Evolutionary conservation across 1,139 yeast species (phyloP).

Genomic region (Ashbya aceris): DNA sequence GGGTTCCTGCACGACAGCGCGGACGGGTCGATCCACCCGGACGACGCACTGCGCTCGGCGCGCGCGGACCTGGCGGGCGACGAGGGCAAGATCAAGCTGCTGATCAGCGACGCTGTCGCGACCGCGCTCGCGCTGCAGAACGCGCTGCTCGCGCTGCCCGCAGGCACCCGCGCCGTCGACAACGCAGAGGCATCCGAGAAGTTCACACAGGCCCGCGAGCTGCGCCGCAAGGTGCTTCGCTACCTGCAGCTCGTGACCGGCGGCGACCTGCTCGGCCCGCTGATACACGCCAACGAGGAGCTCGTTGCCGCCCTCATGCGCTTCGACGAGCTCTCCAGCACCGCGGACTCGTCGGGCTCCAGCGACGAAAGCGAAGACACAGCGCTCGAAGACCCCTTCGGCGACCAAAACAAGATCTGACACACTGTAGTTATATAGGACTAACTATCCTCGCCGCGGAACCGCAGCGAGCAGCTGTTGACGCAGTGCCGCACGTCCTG

Average conservation of each 20-base stretch:
- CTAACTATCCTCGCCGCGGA: slow-evolving; percentile 30
- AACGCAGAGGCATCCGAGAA: slow-evolving; percentile 47
- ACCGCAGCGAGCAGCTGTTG: slow-evolving; percentile 72
- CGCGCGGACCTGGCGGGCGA: slow-evolving; percentile 63
- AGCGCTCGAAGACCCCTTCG: slow-evolving; percentile 20
- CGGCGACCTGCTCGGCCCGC: slow-evolving; percentile 78
- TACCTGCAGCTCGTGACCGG: slow-evolving; percentile 72
- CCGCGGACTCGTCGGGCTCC: slow-evolving; percentile 25
- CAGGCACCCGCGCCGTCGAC: slow-evolving; percentile 50
- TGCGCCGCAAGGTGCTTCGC: slow-evolving; percentile 67
- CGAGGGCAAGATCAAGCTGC: slow-evolving; percentile 56
- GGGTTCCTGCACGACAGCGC: slow-evolving; percentile 42
- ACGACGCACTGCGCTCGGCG: slow-evolving; percentile 38
- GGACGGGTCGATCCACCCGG: slow-evolving; percentile 29
- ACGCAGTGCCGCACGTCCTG: slow-evolving; percentile 94
- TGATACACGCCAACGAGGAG: slow-evolving; percentile 83
- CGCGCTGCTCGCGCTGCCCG: slow-evolving; percentile 47
- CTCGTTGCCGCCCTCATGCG: slow-evolving; percentile 62
- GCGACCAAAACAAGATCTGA: slow-evolving; percentile 19
- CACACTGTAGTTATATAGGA: not conserved
- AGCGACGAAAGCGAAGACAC: slow-evolving; percentile 13
- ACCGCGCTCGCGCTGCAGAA: slow-evolving; percentile 67
- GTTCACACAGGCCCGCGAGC: slow-evolving; percentile 66
- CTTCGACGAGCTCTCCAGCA: slow-evolving; percentile 45
- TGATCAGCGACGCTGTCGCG: slow-evolving; percentile 70